phyloP scores from a whole-genome alignment of 345 rosid species.

The Eucalyptus microcorys region DNA sequence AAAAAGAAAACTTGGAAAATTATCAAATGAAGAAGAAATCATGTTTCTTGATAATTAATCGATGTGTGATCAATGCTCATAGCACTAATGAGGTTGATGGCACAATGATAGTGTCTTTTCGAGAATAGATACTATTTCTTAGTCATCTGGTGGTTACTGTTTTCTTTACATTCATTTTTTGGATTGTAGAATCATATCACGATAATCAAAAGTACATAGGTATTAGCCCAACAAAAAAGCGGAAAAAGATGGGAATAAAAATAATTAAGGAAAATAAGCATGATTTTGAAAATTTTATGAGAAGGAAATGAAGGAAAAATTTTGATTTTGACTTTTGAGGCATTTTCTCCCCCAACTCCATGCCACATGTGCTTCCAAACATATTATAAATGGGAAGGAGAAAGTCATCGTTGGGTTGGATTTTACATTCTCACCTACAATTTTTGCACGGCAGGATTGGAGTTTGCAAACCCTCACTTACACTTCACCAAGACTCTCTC shows the following conservation, averaged over 20 bases:
- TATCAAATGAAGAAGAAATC: not conserved
- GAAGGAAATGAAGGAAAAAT: not conserved
- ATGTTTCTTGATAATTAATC: not conserved
- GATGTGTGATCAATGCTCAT: not conserved
- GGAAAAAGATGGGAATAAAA: not conserved
- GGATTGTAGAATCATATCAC: not conserved
- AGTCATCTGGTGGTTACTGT: accelerated
- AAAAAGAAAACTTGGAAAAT: not conserved
- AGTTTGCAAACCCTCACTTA: not conserved
- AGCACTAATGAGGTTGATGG: not conserved
- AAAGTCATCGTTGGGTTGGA: not conserved
- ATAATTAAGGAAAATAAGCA: not conserved
- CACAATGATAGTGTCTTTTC: not conserved
- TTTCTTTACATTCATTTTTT: not conserved
- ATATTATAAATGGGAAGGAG: not conserved
- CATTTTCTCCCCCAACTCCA: not conserved
- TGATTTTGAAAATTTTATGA: not conserved
- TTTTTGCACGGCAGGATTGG: not conserved
- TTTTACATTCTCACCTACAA: not conserved
- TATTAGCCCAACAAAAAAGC: not conserved
- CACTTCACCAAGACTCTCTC: not conserved
- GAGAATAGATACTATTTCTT: not conserved
- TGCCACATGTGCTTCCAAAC: not conserved
- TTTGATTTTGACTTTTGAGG: not conserved
- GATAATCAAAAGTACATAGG: not conserved